These are phyloP conservation scores for Eimeria brunetti DNA, from an alignment of 169 alveolate genomes.

Conservation along the genomic window DNA sequence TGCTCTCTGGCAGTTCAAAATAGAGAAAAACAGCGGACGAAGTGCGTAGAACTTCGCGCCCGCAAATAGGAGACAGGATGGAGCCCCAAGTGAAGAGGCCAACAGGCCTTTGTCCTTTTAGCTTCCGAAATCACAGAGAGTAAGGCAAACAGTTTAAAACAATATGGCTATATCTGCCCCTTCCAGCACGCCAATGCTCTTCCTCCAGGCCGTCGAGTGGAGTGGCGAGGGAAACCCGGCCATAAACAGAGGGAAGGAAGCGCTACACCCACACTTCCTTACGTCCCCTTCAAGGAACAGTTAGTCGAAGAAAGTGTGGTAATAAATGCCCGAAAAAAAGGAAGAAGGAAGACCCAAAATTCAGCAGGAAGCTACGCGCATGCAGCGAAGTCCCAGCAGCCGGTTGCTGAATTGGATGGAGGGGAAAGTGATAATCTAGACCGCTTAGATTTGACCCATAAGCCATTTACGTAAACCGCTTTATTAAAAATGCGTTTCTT, in stretches of 20 bases:
- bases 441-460: too few species aligned
- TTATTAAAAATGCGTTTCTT: not conserved
- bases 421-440: not conserved
- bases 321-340: not conserved
- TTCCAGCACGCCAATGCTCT: not conserved
- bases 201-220: not conserved
- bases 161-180: not conserved
- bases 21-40: not conserved
- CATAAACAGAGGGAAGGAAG: not conserved
- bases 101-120: not conserved
- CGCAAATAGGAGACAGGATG: not conserved
- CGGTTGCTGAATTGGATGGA: not conserved
- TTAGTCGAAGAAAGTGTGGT: not conserved
- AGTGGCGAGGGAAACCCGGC: not conserved
- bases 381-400: conserved; percentile 18
- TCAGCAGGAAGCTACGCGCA: not conserved
- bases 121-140: not conserved
- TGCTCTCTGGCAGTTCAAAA: not conserved
- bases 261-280: not conserved
- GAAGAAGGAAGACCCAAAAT: not conserved
- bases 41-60: not conserved
- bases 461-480: not conserved
- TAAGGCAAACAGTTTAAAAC: not conserved
- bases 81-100: not conserved
- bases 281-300: not conserved